These are phyloP conservation scores for Triticum urartu DNA, from an alignment of 176 grass and related monocot species.

Conservation along the genomic window DNA sequence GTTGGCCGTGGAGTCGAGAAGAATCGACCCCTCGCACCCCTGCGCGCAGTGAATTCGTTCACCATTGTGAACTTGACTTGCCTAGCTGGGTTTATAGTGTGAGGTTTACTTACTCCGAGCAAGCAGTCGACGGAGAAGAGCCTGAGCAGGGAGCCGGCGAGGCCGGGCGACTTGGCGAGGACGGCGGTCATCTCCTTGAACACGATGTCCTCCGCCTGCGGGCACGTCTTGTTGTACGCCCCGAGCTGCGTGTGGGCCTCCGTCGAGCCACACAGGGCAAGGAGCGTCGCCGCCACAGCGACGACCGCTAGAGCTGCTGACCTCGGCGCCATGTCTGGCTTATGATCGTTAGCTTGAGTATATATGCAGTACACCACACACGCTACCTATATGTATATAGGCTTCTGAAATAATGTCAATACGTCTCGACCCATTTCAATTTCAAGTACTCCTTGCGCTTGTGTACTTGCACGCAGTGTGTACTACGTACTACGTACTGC, in stretches of 20 bases:
- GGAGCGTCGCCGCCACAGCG: neutral
- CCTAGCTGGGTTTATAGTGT: neutral
- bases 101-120: neutral
- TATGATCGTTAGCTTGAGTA: neutral
- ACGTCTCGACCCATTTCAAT: neutral
- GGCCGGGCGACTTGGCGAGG: constrained; percentile 39
- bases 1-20: constrained; percentile 52
- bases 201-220: constrained; percentile 56
- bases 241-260: constrained; percentile 41
- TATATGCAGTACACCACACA: too few species aligned
- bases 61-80: too few species aligned
- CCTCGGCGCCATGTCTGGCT: neutral
- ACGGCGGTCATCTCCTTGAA: constrained; percentile 42
- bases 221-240: constrained; percentile 70
- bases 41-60: neutral
- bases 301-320: neutral
- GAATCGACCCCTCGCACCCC: constrained; percentile 75
- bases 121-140: constrained; percentile 80
- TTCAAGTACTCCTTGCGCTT: neutral
- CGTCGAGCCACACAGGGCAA: neutral
- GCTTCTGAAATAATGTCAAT: neutral
- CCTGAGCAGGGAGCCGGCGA: constrained; percentile 49
- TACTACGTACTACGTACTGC: neutral
- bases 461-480: neutral
- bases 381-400: neutral